Conservation (phyloP, 805 yeast genomes). For the Danielia oregonensis region DNA sequence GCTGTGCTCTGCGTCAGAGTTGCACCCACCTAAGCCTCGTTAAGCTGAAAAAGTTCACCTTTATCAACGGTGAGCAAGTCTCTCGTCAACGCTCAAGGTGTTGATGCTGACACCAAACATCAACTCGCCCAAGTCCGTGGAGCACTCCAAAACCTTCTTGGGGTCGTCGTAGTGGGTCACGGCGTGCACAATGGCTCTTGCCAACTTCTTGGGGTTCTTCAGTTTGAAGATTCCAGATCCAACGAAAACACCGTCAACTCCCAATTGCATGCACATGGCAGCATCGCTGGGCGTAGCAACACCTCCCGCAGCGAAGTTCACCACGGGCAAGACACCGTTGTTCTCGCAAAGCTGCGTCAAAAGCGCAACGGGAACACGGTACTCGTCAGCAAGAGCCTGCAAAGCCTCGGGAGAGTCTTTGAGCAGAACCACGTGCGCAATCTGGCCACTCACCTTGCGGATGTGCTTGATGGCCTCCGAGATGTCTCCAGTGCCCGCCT, state of each 20-base stretch:
- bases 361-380: slow-evolving; percentile 57
- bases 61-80: slow-evolving; percentile 12
- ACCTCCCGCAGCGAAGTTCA: slow-evolving; percentile 86
- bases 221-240: slow-evolving; percentile 80
- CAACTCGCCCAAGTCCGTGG: slow-evolving; percentile 69
- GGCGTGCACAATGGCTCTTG: slow-evolving; percentile 76
- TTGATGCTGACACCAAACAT: slow-evolving; percentile 71
- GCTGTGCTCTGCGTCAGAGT: too few relatives aligned
- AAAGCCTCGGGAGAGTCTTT: slow-evolving; percentile 38
- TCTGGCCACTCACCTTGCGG: slow-evolving; percentile 54
- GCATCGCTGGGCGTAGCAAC: slow-evolving; percentile 88
- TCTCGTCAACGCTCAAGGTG: slow-evolving; percentile 10
- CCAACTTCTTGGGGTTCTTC: slow-evolving; percentile 66
- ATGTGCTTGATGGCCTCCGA: slow-evolving; percentile 80
- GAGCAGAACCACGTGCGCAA: slow-evolving; percentile 42
- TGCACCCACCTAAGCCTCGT: too few relatives aligned
- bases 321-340: slow-evolving; percentile 69
- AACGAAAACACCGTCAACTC: slow-evolving; percentile 76
- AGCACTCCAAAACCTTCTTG: slow-evolving; percentile 53
- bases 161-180: slow-evolving; percentile 69
- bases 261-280: slow-evolving; percentile 75
- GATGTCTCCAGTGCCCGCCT: slow-evolving; percentile 86
- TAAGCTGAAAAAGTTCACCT: background rate
- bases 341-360: slow-evolving; percentile 47
- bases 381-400: slow-evolving; percentile 47